These are phyloP conservation scores for Periconia sp. DNA, from an alignment of 2,329 filamentous ascomycete genomes.

Conservation along the genomic window DNA sequence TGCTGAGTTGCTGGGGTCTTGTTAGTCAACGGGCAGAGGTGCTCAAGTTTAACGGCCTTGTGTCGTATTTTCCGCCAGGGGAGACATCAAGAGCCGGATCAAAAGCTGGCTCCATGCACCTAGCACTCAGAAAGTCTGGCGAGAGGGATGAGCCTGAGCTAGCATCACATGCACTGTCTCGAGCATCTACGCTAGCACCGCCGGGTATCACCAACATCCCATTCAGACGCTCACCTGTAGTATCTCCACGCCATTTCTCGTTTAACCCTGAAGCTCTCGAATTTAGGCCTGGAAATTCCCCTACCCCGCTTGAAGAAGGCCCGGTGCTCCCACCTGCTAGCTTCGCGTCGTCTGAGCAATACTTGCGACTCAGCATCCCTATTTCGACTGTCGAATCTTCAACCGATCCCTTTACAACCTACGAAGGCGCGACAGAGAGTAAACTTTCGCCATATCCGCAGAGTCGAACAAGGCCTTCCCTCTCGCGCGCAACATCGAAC, in stretches of 20 bases:
- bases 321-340: conserved; percentile 19
- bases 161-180: conserved; percentile 23
- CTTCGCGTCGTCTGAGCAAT: conserved; percentile 31
- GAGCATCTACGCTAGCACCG: conserved; percentile 32
- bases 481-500: conserved; percentile 36
- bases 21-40: conserved; percentile 62
- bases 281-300: conserved; percentile 34
- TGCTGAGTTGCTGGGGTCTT: conserved; percentile 65
- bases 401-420: conserved; percentile 17
- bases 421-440: conserved; percentile 22
- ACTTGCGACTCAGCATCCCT: conserved; percentile 38
- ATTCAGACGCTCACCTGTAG: conserved; percentile 29
- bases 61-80: conserved; percentile 39
- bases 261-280: conserved; percentile 46
- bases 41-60: conserved; percentile 60
- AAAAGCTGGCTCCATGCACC: conserved; percentile 33
- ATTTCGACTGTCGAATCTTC: conserved; percentile 18
- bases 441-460: conserved; percentile 14
- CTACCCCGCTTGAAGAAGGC: conserved; percentile 21
- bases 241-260: conserved; percentile 36
- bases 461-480: conserved; percentile 22
- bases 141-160: conserved; percentile 14
- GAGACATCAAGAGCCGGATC: conserved; percentile 27
- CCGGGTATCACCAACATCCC: conserved; percentile 18
- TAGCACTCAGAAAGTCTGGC: conserved; percentile 26